phyloP scores from a whole-genome alignment of 768 basidiomycete genomes.

The Boletus speciosus region DNA sequence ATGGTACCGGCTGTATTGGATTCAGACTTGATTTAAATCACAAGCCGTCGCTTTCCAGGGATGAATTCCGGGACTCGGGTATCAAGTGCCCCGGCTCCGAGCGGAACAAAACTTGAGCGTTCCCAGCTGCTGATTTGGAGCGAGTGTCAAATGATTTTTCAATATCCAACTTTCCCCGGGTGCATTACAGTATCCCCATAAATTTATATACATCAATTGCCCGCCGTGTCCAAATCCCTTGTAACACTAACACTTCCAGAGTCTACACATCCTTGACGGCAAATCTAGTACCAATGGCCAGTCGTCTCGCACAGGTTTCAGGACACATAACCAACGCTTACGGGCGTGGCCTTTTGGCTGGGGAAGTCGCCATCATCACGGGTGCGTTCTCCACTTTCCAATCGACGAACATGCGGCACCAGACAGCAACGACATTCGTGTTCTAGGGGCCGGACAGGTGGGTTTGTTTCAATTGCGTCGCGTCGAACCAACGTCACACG shows the following conservation, averaged over 20 bases:
- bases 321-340: constrained; percentile 58
- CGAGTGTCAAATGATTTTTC: background rate
- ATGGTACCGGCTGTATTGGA: background rate
- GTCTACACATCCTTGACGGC: background rate
- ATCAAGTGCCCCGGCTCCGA: background rate
- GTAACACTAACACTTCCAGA: background rate
- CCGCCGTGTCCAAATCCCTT: background rate
- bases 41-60: background rate
- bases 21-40: background rate
- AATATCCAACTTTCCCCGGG: background rate
- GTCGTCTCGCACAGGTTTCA: constrained; percentile 65
- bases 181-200: too few relatives aligned
- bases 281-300: constrained; percentile 38
- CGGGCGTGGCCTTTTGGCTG: constrained; percentile 58
- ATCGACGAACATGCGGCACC: background rate
- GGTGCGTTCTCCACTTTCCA: constrained; percentile 41
- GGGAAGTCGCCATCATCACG: constrained; percentile 84
- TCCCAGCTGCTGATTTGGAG: background rate
- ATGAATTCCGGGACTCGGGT: background rate
- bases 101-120: background rate
- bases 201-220: too few relatives aligned
- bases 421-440: background rate
- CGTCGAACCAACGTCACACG: background rate
- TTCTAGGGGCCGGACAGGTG: constrained; percentile 73
- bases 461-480: background rate